phyloP scores from a whole-genome alignment of 2,329 filamentous ascomycete genomes.

The Atkinsonella texensis region DNA sequence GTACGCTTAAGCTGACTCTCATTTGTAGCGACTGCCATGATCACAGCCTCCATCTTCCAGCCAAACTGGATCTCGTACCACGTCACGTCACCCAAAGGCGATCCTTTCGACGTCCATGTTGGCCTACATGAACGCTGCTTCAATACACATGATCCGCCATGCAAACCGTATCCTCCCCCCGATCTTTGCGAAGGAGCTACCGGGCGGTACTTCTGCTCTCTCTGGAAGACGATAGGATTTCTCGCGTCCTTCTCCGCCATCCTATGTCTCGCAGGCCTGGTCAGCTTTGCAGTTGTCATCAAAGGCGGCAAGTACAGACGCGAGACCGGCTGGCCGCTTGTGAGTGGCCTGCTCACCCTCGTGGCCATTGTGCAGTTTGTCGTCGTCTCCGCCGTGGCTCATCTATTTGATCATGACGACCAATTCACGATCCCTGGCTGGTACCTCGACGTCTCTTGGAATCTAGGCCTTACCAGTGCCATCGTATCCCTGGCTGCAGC shows the following conservation, averaged over 20 bases:
- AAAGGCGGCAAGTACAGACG: conserved; percentile 68
- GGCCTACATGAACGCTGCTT: conserved; percentile 78
- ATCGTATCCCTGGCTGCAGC: conserved; percentile 40
- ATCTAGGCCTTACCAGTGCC: conserved; percentile 50
- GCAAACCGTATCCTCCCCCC: conserved; percentile 29
- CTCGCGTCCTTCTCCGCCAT: conserved; percentile 75
- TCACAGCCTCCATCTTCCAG: conserved; percentile 54
- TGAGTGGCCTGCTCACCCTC: conserved; percentile 52
- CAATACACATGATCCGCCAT: conserved; percentile 49
- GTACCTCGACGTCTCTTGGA: conserved; percentile 68
- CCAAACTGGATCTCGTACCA: conserved; percentile 61
- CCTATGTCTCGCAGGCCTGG: conserved; percentile 68
- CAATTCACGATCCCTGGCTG: conserved; percentile 73
- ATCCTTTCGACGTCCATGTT: conserved; percentile 45
- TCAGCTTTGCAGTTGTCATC: conserved; percentile 67
- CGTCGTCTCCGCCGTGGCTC: conserved; percentile 76
- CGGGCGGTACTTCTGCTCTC: conserved; percentile 67
- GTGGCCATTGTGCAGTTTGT: conserved; percentile 59
- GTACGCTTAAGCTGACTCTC: conserved; percentile 17
- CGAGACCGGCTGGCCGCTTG: conserved; percentile 70
- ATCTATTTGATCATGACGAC: conserved; percentile 70
- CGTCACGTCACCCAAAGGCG: conserved; percentile 35
- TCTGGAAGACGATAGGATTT: conserved; percentile 85
- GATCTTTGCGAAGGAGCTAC: conserved; percentile 30
- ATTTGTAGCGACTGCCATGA: conserved; percentile 53